Evolutionary conservation across 164 flowering plant species (phyloP), one percentile per base, ranked within the genome.

Genomic region (Umbilicus rupestris): DNA sequence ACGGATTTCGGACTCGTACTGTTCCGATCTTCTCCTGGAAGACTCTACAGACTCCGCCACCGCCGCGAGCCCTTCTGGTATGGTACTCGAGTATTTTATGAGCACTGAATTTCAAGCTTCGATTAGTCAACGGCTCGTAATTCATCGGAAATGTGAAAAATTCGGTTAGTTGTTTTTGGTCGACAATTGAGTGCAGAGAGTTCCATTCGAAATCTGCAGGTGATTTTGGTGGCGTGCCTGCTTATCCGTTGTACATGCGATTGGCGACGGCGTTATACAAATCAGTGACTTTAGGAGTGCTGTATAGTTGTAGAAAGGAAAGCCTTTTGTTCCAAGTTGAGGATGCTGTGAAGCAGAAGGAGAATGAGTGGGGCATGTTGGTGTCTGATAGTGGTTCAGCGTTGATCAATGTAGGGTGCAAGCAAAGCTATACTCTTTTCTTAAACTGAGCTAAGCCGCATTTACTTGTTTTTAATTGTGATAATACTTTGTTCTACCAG

Each of bases 181-280:
- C 7, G 37, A 35, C 7, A 35, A 35, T 35, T 35, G 6, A 7
- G 7, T 0, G 37, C 37, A 7, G 44, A 41, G n/a, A n/a, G n/a
- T n/a, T n/a, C n/a, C n/a, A n/a, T n/a, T n/a, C n/a, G n/a, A 41
- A 9, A 9, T 14, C 26, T 70, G 72, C 79, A 77, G 86, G 68
- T 70, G 19, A 49, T 67, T 73, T 66, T 64, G 73, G 66, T 72
- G 94, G 92, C 16, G 81, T 84, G 12, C 92, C 92, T 41, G 50
- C 44, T 9, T 85, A 83, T 70, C 98, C 94, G 58, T 71, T 92
- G 42, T 87, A 86, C 79, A 86, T 77, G 82, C 81, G 45, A 60
- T 73, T 89, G 35, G 86, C 96, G 26, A 70, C 75, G 29, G 77
- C 87, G 71, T 74, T 92, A 69, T 46, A 49, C 31, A 73, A 74